A percentile compares a stretch with the other conserved stretches of the same genome.
phyloP scores from a whole-genome alignment of 2,329 filamentous ascomycete genomes.

The Fusarium sp. region DNA sequence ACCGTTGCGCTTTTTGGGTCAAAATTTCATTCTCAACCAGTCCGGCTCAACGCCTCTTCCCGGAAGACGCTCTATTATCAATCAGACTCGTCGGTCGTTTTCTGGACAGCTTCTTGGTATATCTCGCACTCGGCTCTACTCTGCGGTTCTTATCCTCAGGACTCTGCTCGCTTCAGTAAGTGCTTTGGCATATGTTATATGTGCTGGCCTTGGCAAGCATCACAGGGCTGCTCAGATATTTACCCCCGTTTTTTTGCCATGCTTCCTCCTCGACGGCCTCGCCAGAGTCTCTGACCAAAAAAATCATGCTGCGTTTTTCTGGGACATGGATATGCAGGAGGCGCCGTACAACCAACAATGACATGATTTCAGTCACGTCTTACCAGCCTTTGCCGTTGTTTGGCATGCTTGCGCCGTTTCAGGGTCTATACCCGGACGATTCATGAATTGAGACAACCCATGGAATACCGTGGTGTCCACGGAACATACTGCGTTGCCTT shows the following conservation, averaged over 20 bases:
- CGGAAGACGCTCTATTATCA: constrained; percentile 17
- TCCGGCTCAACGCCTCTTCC: constrained; percentile 9
- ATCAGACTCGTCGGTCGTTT: constrained; percentile 3
- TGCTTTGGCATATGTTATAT: constrained; percentile 10
- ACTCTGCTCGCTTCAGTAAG: constrained; percentile 24
- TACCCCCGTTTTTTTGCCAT: constrained; percentile 7
- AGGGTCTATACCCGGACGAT: constrained; percentile 26
- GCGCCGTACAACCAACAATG: constrained; percentile 12
- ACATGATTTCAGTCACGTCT: constrained; percentile 11
- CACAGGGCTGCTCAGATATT: constrained; percentile 13
- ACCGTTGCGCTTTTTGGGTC: constrained; percentile 6
- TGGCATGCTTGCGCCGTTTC: constrained; percentile 16
- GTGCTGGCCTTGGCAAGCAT: constrained; percentile 10
- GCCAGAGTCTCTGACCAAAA: constrained; percentile 5
- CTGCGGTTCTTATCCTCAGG: background rate
- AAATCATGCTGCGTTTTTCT: constrained; percentile 11
- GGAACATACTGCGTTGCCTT: constrained; percentile 27
- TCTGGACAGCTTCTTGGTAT: constrained; percentile 14
- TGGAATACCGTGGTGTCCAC: constrained; percentile 20
- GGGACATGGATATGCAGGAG: constrained; percentile 10
- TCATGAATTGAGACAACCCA: constrained; percentile 25
- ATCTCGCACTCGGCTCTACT: constrained; percentile 15
- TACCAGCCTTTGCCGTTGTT: constrained; percentile 13
- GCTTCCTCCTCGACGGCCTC: constrained; percentile 7
- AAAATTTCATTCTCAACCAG: constrained; percentile 20